Evolutionary conservation across 257 asterid species (phyloP), one percentile per base, ranked within the genome.

Genomic region (Fraxinus excelsior): DNA sequence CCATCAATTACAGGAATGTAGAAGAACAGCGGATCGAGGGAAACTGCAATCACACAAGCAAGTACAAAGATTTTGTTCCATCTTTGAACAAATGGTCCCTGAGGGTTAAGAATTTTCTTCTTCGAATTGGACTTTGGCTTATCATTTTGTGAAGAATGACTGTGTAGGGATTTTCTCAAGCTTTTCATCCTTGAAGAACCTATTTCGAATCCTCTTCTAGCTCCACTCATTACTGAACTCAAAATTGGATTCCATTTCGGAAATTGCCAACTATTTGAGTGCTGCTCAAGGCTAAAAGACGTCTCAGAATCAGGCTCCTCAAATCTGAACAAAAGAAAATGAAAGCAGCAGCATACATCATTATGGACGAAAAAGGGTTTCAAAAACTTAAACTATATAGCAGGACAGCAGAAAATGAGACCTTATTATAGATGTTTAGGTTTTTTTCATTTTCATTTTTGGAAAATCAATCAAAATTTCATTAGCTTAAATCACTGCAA

Each of bases 21-120:
- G 82, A 91, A 89, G 89, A 91, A 91, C 19, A 89, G 53, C 6
- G 94, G 97, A 72, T 91, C 94, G 34, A 91, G 19, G 1, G 90
- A 80, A 65, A 88, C 87, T 0, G 90, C 90, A 16, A 91, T 68
- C 32, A 86, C 34, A 75, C 90, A 87, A 25, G 87, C 78, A 11
- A 89, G 11, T 7, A 89, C 83, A 23, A 91, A 88, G 69, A 89
- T 74, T 81, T 86, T 91, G 67, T 89, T 89, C 93, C 96, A 89
- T 37, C 34, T 80, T 78, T 80, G 90, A 53, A 88, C 86, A 82
- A 85, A 91, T 28, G 71, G 35, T 26, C 78, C 88, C 56, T 88
- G 97, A 14, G 96, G 96, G 78, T 88, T 89, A 66, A 84, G 82
- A 72, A 88, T 71, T n/a, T 42, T 81, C 62, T 66, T 79, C 72